Base-by-base conservation (phyloP, 2,329 filamentous ascomycete species). In the Colletotrichum brevisporum region DNA sequence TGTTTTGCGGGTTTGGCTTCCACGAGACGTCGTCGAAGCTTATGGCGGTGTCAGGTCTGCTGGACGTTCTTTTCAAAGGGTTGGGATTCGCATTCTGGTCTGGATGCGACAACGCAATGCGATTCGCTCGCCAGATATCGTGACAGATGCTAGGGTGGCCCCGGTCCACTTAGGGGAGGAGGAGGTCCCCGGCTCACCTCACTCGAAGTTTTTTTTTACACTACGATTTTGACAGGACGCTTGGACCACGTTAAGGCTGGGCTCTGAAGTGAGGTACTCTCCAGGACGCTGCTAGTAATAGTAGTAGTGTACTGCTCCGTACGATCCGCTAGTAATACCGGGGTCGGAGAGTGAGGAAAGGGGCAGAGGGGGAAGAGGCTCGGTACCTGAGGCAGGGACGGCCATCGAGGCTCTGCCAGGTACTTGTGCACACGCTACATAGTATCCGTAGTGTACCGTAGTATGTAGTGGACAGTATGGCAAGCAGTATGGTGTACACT, bases 181-280 rank as follows among this genome's bases (percentile, higher is more conserved):
- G 58, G 58, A 52, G 27, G 10, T 2, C 41, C 41, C 41, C 41
- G 36, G 51, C 52, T 52, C 52, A 24, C 55, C 50, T 61, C 56
- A 54, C 36, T 69, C 53, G 41, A 53, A 54, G 24, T 57, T 67
- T 54, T 63, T 54, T 63, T 65, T 55, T 31, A 48, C 21, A 24
- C 21, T 24, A 24, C 69, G 69, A 71, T 69, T 69, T 68, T 71
- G 69, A 71, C 69, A 71, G 69, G 69, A 64, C 69, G 61, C 69
- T 70, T 63, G 62, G 69, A 21, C 69, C 62, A 70, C 36, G 21
- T 57, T 68, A 70, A 63, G 67, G 67, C 64, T 70, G 58, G 63
- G 64, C 39, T 67, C 24, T 67, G 27, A 6, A 16, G 45, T 36
- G 31, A 24, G 21, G 21, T 24, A 24, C 21, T 24, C 21, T 24